Percentiles rank a stretch among this genome's conserved stretches.
Conservation (phyloP, 2,329 filamentous ascomycete genomes). For the Fusarium illudens region DNA sequence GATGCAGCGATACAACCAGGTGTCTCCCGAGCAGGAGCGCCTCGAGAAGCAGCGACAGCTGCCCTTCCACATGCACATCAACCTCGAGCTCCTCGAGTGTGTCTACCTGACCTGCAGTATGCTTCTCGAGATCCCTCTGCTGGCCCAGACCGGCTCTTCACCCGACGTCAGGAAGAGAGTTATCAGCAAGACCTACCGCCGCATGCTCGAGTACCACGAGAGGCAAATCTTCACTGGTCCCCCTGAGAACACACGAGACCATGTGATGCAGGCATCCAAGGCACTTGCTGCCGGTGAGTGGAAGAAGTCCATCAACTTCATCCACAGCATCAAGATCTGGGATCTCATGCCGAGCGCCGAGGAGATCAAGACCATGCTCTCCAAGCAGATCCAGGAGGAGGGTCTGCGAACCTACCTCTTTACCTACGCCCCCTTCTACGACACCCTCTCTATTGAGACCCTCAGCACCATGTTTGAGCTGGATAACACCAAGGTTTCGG, state of each 20-base stretch:
- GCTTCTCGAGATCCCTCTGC: constrained; percentile 96
- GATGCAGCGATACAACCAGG: constrained; percentile 95
- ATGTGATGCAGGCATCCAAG: constrained; percentile 99
- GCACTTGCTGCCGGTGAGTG: constrained; percentile 96
- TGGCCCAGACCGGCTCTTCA: constrained; percentile 95
- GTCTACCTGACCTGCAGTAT: constrained; percentile 99
- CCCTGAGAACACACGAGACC: constrained; percentile 97
- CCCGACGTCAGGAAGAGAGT: constrained; percentile 97
- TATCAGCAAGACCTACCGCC: constrained; percentile 99
- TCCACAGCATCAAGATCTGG: constrained; percentile 99
- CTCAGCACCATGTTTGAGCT: constrained; percentile 96
- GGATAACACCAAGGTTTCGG: constrained; percentile 86
- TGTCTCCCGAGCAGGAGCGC: constrained; percentile 96
- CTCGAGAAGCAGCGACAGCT: constrained; percentile 97
- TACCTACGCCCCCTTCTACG: constrained; percentile 99
- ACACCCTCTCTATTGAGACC: constrained; percentile 87
- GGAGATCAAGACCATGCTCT: constrained; percentile 96
- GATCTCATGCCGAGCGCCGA: constrained; percentile 93
- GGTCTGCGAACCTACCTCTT: constrained; percentile 98
- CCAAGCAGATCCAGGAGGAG: constrained; percentile 98
- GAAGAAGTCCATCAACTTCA: constrained; percentile 94
- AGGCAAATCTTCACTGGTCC: constrained; percentile 98
- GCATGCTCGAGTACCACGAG: constrained; percentile 99
- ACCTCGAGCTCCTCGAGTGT: constrained; percentile 96
- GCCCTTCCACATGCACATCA: constrained; percentile 99